These are phyloP conservation scores for Neoarthrinium moseri DNA, from an alignment of 2,329 filamentous ascomycete genomes.

Conservation along the genomic window DNA sequence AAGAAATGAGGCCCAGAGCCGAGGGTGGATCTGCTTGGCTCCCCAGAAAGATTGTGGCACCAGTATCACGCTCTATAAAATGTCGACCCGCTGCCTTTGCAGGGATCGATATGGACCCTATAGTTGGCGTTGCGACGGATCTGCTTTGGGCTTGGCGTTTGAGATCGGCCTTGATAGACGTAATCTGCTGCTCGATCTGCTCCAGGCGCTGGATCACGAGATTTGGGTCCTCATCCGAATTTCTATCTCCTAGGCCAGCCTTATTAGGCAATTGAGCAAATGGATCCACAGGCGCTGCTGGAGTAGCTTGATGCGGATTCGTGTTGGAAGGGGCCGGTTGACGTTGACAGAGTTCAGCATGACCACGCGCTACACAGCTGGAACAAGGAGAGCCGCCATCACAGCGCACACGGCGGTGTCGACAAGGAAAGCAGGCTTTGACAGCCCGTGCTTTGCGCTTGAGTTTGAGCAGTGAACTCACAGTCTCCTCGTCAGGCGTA, in stretches of 20 bases:
- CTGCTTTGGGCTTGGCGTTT: neutral
- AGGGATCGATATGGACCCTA: neutral
- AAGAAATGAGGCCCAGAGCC: neutral
- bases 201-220: slow-evolving; percentile 5
- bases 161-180: slow-evolving; percentile 5
- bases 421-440: slow-evolving; percentile 3
- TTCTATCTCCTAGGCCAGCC: neutral
- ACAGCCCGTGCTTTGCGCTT: slow-evolving; percentile 4
- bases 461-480: slow-evolving; percentile 2
- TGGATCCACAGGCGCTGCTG: neutral
- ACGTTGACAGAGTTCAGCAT: slow-evolving; percentile 3
- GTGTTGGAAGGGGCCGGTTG: neutral
- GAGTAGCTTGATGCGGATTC: neutral
- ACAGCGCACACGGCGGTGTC: slow-evolving; percentile 3
- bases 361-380: slow-evolving; percentile 1
- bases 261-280: neutral
- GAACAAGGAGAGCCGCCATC: slow-evolving; percentile 5
- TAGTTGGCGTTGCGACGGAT: neutral
- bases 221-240: neutral
- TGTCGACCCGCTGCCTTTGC: neutral
- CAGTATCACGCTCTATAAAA: slow-evolving; percentile 4
- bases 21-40: neutral
- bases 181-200: slow-evolving; percentile 1
- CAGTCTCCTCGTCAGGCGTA: neutral
- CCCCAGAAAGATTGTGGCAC: slow-evolving; percentile 6